Conservation (phyloP, 2,329 filamentous ascomycete genomes). For the Didymella sp. region DNA sequence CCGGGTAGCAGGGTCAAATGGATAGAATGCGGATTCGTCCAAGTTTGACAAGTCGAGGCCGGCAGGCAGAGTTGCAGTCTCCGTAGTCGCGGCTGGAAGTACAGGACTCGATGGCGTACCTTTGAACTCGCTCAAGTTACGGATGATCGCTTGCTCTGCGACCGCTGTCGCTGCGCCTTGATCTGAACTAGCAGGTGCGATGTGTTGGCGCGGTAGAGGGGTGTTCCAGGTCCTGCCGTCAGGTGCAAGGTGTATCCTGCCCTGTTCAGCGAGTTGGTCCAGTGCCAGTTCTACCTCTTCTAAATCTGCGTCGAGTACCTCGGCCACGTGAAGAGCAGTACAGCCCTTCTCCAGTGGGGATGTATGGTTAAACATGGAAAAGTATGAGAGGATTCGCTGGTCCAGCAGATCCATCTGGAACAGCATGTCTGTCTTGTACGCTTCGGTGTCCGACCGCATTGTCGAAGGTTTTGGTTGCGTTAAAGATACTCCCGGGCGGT, state of each 20-base stretch:
- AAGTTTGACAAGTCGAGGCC: neutral
- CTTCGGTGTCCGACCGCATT: neutral
- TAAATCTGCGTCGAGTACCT: neutral
- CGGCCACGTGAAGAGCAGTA: neutral
- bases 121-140: conserved; percentile 3
- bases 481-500: neutral
- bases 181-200: neutral
- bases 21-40: conserved; percentile 21
- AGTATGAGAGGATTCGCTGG: conserved; percentile 8
- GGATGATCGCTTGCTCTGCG: neutral
- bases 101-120: conserved; percentile 17
- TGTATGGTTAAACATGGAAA: neutral
- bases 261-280: conserved; percentile 10
- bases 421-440: conserved; percentile 2
- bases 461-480: neutral
- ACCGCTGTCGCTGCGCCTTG: neutral
- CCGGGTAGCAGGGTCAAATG: conserved; percentile 5
- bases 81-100: neutral
- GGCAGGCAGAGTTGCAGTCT: neutral
- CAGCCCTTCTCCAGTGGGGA: neutral
- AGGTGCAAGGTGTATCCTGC: conserved; percentile 7
- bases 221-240: conserved; percentile 13
- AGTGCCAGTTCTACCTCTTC: conserved; percentile 9
- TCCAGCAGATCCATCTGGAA: conserved; percentile 13
- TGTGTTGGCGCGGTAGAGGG: neutral